phyloP scores from a whole-genome alignment of 257 asterid species.

The Jacaranda mimosifolia region DNA sequence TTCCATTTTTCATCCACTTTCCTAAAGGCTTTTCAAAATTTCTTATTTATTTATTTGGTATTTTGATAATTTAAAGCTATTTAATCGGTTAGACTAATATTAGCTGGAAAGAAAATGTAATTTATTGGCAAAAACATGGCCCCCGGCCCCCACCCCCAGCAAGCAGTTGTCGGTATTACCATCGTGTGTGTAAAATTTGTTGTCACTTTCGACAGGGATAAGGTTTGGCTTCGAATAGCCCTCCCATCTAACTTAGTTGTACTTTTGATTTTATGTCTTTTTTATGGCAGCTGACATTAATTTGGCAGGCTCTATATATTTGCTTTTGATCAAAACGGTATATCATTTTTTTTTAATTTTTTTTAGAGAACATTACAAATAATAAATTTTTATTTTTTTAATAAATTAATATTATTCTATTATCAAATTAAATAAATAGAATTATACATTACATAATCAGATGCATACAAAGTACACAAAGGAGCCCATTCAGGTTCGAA shows the following conservation, averaged over 20 bases:
- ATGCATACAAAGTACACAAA: too few relatives aligned
- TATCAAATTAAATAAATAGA: too few relatives aligned
- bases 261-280: not conserved
- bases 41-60: not conserved
- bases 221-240: slow-evolving; percentile 41
- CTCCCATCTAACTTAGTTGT: not conserved
- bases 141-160: not conserved
- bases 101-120: slow-evolving; percentile 17
- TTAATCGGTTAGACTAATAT: not conserved
- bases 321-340: not conserved
- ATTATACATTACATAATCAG: too few relatives aligned
- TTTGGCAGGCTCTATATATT: not conserved
- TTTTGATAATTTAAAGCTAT: too few relatives aligned
- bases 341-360: not conserved
- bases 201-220: slow-evolving; percentile 45
- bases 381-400: too few relatives aligned
- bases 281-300: slow-evolving; percentile 2
- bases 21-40: not conserved
- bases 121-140: not conserved
- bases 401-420: too few relatives aligned
- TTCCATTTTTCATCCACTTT: slow-evolving; percentile 27
- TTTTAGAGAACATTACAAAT: too few relatives aligned
- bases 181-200: slow-evolving; percentile 33
- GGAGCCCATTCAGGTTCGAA: too few relatives aligned
- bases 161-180: slow-evolving; percentile 1